Evolutionary conservation across 306 rosid species (phyloP).

Genomic region (Gillenia trifoliata): DNA sequence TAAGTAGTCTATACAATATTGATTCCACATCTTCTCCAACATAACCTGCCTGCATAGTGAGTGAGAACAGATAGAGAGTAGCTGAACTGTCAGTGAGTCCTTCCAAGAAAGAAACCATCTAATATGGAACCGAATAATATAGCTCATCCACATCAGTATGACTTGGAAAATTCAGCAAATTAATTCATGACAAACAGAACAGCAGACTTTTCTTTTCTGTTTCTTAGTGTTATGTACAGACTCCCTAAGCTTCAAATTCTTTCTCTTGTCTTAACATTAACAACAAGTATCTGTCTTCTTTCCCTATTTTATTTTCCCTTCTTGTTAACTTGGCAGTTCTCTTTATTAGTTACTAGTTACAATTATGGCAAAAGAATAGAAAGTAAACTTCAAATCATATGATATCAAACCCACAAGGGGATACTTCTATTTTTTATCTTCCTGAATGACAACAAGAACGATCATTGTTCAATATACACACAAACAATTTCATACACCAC

Average conservation of each 20-base stretch:
- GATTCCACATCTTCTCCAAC: slow-evolving; percentile 78
- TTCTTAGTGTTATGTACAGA: not conserved
- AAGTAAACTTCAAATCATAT: not conserved
- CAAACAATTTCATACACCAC: not conserved
- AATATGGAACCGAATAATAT: not conserved
- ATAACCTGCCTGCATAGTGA: slow-evolving; percentile 57
- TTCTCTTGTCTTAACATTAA: not conserved
- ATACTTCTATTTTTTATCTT: not conserved
- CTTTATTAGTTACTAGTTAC: not conserved
- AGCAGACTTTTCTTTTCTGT: not conserved
- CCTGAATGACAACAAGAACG: not conserved
- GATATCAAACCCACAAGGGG: not conserved
- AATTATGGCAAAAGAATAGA: not conserved
- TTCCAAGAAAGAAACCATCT: not conserved
- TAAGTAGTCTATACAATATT: slow-evolving; percentile 51
- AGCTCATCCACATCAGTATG: not conserved
- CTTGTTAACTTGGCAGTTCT: not conserved
- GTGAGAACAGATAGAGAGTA: not conserved
- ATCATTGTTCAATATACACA: too few species aligned
- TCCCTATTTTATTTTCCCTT: not conserved
- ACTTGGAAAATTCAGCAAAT: not conserved
- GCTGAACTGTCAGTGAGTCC: not conserved
- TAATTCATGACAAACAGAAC: not conserved
- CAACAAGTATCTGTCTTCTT: not conserved
- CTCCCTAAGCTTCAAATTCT: not conserved